Evolutionary conservation across 768 basidiomycete species (phyloP), one percentile per base, ranked within the genome.

Genomic region (Cystofilobasidium capitatum): DNA sequence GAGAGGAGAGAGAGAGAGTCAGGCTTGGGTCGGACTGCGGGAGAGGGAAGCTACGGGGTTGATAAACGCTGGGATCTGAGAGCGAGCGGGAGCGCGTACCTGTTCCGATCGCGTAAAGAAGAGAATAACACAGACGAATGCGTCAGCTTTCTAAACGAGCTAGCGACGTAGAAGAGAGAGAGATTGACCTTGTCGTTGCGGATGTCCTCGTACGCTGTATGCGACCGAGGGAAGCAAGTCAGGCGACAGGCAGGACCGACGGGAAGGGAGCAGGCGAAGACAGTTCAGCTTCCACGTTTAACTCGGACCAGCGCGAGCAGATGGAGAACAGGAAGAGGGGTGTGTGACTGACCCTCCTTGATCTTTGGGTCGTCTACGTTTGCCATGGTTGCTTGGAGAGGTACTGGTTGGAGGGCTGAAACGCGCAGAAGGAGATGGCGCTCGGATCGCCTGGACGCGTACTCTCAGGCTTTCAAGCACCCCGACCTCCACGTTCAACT

Each of bases 121-220:
- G n/a, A n/a, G n/a, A n/a, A n/a, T n/a, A n/a, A n/a, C n/a, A n/a
- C n/a, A n/a, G n/a, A n/a, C n/a, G n/a, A n/a, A n/a, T n/a, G n/a
- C n/a, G n/a, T n/a, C n/a, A n/a, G n/a, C n/a, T n/a, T n/a, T n/a
- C n/a, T n/a, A n/a, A n/a, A n/a, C n/a, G n/a, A n/a, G n/a, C n/a
- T n/a, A n/a, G n/a, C n/a, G n/a, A n/a, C n/a, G 47, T 7, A 49
- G 47, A 49, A 26, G 47, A 6, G 47, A 3, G 3, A 49, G n/a
- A 49, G 17, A 20, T n/a, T 16, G 29, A 55, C 51, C 51, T 91
- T 91, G 81, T 89, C 86, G 70, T 81, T 82, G 71, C 92, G 86
- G 64, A 96, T 87, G 72, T 91, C 88, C 76, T 83, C 81, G 81
- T 96, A 94, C 37, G 91, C 93, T 90, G 45, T 29, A 17, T 3